Conservation (phyloP, 2,329 filamentous ascomycete species). For the Ceratocystis albifundus region DNA sequence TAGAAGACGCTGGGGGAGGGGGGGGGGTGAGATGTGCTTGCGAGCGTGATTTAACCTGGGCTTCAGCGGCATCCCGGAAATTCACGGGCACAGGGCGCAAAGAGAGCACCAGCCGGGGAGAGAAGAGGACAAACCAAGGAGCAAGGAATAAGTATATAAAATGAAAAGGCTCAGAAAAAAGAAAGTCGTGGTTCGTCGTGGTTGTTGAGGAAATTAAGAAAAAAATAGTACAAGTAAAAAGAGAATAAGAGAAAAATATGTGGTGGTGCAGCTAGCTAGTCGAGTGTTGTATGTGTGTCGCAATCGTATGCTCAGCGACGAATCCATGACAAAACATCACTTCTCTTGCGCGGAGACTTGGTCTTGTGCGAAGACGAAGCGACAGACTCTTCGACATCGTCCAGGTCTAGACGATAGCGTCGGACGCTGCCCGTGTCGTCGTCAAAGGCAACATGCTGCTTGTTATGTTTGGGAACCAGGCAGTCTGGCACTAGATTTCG, state of each 20-base stretch:
- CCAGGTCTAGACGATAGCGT: constrained; percentile 49
- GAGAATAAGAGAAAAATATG: background rate
- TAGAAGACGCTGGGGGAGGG: background rate
- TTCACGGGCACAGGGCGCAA: background rate
- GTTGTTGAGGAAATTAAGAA: background rate
- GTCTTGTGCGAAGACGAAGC: background rate
- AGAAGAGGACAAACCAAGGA: background rate
- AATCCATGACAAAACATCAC: constrained; percentile 15
- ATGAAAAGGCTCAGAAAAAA: background rate
- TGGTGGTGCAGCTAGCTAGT: too few species aligned
- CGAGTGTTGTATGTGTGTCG: background rate
- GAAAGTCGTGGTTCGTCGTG: constrained; percentile 8
- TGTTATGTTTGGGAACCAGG: constrained; percentile 41
- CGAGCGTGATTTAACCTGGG: background rate
- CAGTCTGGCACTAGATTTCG: constrained; percentile 49
- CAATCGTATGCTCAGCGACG: constrained; percentile 13
- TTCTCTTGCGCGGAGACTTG: constrained; percentile 11
- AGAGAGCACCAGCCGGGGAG: background rate
- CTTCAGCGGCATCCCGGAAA: background rate
- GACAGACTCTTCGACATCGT: constrained; percentile 32
- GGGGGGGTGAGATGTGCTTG: background rate
- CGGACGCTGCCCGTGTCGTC: constrained; percentile 53
- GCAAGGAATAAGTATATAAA: background rate
- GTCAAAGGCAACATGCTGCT: constrained; percentile 44
- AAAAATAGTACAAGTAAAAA: background rate